Evolutionary conservation across 257 asterid genomes (phyloP), one percentile per base, ranked within the genome.

Genomic region (Capsicum chinense): DNA sequence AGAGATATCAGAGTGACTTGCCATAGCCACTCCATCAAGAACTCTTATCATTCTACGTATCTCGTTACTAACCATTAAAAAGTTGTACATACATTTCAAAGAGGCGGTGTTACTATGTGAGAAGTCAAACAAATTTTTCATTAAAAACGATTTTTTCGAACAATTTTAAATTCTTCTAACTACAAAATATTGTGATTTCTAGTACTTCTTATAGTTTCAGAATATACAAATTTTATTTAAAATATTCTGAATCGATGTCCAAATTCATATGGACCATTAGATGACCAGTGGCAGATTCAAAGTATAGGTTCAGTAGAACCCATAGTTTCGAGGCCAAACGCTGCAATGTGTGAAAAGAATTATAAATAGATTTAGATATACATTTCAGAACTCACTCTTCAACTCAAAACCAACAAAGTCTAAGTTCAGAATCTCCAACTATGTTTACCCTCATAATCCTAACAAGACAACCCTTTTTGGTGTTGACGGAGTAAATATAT

Each of bases 21-120:
- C 12, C 81, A 35, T 76, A 76, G 26, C 15, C 26, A 54, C 81
- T 71, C n/a, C 79, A 78, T 78, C 64, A 54, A 56, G 47, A 78
- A 78, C 21, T 52, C 81, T 39, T 26, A 26, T 14, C 64, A 21
- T 26, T 70, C 4, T 33, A 8, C 1, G 5, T 54, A 54, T 78
- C 82, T 54, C 64, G 33, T 54, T 54, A 78, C 64, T 54, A 78
- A 54, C 50, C 50, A 54, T 78, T 78, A 78, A 54, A 37, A 1
- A 78, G 64, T 14, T 13, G 48, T 76, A 76, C 21, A 76, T 52
- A 54, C 48, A 54, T 26, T 26, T 74, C 21, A 26, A 7, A 7
- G 52, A 78, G 82, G 59, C 56, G 52, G 39, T 52, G 47, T 21
- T 21, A 19, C 44, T 52, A 74, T 7, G 12, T 52, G n/a, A 48